Evolutionary conservation across 2,329 filamentous ascomycete genomes (phyloP).

Genomic region (Exophiala bonariae): DNA sequence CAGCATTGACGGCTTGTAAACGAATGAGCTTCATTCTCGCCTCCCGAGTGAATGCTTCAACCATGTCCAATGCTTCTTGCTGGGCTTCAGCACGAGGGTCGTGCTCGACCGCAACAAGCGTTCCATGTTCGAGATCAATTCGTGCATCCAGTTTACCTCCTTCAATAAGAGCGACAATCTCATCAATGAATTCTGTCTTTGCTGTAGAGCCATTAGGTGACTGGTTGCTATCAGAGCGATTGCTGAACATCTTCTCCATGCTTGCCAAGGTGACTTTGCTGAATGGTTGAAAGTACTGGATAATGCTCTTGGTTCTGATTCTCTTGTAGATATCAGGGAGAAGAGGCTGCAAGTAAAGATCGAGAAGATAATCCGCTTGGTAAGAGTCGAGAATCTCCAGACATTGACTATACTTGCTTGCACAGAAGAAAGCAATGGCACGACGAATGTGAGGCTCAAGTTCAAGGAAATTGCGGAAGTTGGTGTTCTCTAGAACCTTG

Average conservation of each 20-base stretch:
- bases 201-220: conserved; percentile 30
- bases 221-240: conserved; percentile 50
- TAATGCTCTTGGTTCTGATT: conserved; percentile 87
- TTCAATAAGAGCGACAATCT: conserved; percentile 78
- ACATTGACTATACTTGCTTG: conserved; percentile 83
- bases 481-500: conserved; percentile 73
- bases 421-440: conserved; percentile 85
- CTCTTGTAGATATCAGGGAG: conserved; percentile 67
- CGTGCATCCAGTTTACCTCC: conserved; percentile 70
- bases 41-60: conserved; percentile 71
- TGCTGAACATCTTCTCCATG: conserved; percentile 74
- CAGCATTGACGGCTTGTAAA: conserved; percentile 73
- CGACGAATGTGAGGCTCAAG: conserved; percentile 92
- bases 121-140: conserved; percentile 79
- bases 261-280: conserved; percentile 79
- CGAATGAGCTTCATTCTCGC: conserved; percentile 74
- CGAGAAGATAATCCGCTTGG: conserved; percentile 82
- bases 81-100: conserved; percentile 72
- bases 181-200: conserved; percentile 44
- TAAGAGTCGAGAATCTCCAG: conserved; percentile 80
- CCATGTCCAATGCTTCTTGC: conserved; percentile 64
- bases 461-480: conserved; percentile 85
- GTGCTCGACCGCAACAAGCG: conserved; percentile 70
- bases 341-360: conserved; percentile 79
- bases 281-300: conserved; percentile 90